Conservation (phyloP, 2,329 filamentous ascomycete genomes). For the Aureobasidium uvarum region DNA sequence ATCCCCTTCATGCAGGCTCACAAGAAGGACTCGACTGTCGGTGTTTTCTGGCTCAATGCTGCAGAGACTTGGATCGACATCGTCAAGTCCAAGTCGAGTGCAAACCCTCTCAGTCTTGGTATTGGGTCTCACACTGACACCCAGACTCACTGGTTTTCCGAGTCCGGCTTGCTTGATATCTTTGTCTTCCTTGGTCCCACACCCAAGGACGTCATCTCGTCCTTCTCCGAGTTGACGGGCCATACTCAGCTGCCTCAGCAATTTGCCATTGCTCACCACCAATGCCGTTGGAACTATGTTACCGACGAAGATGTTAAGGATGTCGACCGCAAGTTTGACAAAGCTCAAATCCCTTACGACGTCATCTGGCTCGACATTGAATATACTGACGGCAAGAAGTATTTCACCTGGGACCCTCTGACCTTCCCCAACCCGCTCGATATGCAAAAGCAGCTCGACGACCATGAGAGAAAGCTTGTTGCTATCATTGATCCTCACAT, state of each 20-base stretch:
- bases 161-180: constrained; percentile 82
- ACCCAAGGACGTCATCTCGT: constrained; percentile 74
- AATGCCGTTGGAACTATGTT: constrained; percentile 98
- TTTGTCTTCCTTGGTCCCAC: constrained; percentile 93
- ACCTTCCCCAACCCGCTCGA: constrained; percentile 81
- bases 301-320: constrained; percentile 96
- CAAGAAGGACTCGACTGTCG: constrained; percentile 87
- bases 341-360: constrained; percentile 92
- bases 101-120: constrained; percentile 76
- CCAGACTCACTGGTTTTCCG: constrained; percentile 95
- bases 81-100: constrained; percentile 69
- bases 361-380: constrained; percentile 99
- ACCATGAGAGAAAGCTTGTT: constrained; percentile 84
- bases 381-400: constrained; percentile 95
- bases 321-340: constrained; percentile 94
- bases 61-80: constrained; percentile 98
- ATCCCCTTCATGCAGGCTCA: constrained; percentile 99
- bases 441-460: constrained; percentile 86
- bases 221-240: constrained; percentile 86
- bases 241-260: constrained; percentile 88
- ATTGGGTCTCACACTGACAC: constrained; percentile 69
- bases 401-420: constrained; percentile 94
- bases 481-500: constrained; percentile 97
- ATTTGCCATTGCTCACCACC: constrained; percentile 90
- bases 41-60: constrained; percentile 95